Evolutionary conservation across 2,329 filamentous ascomycete genomes (phyloP).

Genomic region (Sclerotinia spermophila): DNA sequence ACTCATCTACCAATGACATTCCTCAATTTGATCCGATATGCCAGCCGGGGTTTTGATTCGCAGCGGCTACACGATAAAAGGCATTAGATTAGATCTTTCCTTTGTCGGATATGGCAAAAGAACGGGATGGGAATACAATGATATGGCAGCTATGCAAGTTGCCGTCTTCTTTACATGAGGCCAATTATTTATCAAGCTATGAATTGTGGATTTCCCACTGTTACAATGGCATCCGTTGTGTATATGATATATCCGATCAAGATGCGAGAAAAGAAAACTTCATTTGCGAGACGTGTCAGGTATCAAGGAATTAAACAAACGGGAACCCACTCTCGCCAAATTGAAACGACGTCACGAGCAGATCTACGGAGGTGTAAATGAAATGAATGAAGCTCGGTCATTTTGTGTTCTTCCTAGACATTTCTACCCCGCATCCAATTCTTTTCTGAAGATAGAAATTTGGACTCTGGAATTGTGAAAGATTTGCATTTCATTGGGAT

Average conservation of each 20-base stretch:
- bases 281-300: background rate
- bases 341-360: constrained; percentile 11
- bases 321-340: constrained; percentile 12
- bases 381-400: background rate
- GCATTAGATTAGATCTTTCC: constrained; percentile 6
- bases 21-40: background rate
- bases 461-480: background rate
- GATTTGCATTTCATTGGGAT: background rate
- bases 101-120: background rate
- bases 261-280: background rate
- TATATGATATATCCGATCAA: background rate
- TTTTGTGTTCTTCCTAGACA: background rate
- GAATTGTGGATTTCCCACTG: background rate
- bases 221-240: background rate
- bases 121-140: background rate
- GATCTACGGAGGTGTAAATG: background rate
- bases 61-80: background rate
- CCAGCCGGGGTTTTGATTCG: background rate
- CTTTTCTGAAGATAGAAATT: background rate
- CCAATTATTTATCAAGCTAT: background rate
- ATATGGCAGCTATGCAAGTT: constrained; percentile 5
- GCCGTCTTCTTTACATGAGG: background rate
- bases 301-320: constrained; percentile 1
- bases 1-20: background rate
- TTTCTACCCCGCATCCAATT: constrained; percentile 6